These are phyloP conservation scores for Candolleomyces eurysporus DNA, from an alignment of 768 basidiomycete genomes.

Conservation along the genomic window DNA sequence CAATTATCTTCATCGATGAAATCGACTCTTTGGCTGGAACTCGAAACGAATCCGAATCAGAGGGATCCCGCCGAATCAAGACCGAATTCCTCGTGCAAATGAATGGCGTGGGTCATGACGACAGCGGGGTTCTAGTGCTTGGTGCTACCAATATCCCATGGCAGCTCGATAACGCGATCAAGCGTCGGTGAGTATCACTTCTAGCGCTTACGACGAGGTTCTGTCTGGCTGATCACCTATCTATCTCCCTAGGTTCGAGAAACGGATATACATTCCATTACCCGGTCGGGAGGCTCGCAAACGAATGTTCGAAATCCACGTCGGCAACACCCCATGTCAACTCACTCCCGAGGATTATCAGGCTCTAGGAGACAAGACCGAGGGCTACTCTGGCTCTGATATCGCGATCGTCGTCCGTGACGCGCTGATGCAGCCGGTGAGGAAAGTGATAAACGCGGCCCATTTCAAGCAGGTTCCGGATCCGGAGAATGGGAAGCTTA, in stretches of 20 bases:
- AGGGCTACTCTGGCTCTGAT: slow-evolving; percentile 95
- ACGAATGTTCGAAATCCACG: slow-evolving; percentile 96
- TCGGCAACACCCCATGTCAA: slow-evolving; percentile 89
- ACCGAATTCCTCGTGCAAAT: slow-evolving; percentile 98
- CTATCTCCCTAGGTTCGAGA: slow-evolving; percentile 70
- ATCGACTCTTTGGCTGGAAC: slow-evolving; percentile 95
- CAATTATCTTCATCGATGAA: slow-evolving; percentile 99
- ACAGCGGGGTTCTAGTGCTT: slow-evolving; percentile 92
- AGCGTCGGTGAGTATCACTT: slow-evolving; percentile 64
- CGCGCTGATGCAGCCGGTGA: slow-evolving; percentile 97
- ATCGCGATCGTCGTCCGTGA: slow-evolving; percentile 93
- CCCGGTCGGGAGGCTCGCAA: slow-evolving; percentile 89
- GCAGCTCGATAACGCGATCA: slow-evolving; percentile 97
- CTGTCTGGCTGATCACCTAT: background rate
- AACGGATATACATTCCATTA: slow-evolving; percentile 96
- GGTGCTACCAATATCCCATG: slow-evolving; percentile 99
- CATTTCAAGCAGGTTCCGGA: slow-evolving; percentile 76
- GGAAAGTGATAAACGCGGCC: slow-evolving; percentile 92
- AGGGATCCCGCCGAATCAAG: slow-evolving; percentile 96
- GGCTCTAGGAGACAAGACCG: slow-evolving; percentile 78
- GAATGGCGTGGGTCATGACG: slow-evolving; percentile 98
- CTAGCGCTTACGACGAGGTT: background rate
- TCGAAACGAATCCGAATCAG: slow-evolving; percentile 94
- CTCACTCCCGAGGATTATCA: slow-evolving; percentile 78
- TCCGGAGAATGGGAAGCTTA: slow-evolving; percentile 30